phyloP scores from a whole-genome alignment of 345 rosid species.

The Aquilaria malaccensis region DNA sequence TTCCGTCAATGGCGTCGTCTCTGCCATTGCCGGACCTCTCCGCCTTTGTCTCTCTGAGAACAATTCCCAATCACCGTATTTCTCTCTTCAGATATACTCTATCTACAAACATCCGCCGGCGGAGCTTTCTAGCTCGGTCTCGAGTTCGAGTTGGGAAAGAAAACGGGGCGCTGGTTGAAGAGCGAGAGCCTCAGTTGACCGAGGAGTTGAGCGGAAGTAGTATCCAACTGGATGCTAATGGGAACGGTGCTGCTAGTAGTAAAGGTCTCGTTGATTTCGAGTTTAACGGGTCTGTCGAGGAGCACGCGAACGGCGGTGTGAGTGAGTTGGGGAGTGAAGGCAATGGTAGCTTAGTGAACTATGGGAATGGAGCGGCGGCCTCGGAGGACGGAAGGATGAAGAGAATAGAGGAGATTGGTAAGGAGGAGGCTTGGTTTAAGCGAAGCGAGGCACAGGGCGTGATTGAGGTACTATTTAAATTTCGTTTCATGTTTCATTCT shows the following conservation, averaged over 20 bases:
- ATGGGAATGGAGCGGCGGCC: constrained; percentile 36
- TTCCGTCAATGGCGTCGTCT: constrained; percentile 41
- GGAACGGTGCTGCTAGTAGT: constrained; percentile 29
- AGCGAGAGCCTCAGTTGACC: constrained; percentile 34
- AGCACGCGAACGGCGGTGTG: constrained; percentile 24
- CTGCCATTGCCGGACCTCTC: constrained; percentile 36
- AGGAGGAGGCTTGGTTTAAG: constrained; percentile 96
- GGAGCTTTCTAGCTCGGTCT: constrained; percentile 16
- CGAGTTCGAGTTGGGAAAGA: constrained; percentile 40
- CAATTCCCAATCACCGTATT: constrained; percentile 18
- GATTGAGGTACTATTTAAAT: constrained; percentile 41
- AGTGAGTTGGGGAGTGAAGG: constrained; percentile 13
- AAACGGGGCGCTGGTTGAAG: constrained; percentile 42
- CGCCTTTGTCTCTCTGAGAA: constrained; percentile 31
- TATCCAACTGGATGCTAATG: constrained; percentile 18
- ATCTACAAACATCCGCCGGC: constrained; percentile 9
- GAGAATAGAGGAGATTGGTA: constrained; percentile 92
- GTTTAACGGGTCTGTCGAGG: constrained; percentile 21
- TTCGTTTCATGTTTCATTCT: background rate
- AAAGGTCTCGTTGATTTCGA: constrained; percentile 8
- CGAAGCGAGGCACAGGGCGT: constrained; percentile 23
- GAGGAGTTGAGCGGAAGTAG: constrained; percentile 24
- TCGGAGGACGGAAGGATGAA: constrained; percentile 59
- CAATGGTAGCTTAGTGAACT: constrained; percentile 62
- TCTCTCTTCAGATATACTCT: constrained; percentile 22